phyloP scores from a whole-genome alignment of 441 rosid species.

The Eutrema salsugineum region DNA sequence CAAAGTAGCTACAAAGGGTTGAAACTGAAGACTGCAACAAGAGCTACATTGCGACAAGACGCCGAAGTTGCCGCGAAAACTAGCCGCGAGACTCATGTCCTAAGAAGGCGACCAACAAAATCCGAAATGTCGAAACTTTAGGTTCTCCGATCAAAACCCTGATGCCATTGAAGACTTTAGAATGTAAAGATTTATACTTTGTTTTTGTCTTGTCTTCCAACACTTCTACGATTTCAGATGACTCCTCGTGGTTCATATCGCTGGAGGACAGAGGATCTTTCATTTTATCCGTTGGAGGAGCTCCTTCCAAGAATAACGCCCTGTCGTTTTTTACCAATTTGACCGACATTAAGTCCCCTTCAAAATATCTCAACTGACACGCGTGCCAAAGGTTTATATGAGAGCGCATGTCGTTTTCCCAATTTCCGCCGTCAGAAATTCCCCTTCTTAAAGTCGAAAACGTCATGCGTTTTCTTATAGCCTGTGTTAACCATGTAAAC shows the following conservation, averaged over 20 bases:
- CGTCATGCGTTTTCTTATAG: background rate
- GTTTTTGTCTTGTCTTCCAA: background rate
- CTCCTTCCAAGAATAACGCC: conserved; percentile 22
- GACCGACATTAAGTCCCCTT: background rate
- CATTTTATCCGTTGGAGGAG: conserved; percentile 36
- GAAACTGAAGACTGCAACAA: conserved; percentile 48
- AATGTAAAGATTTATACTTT: background rate
- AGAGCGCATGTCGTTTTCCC: background rate
- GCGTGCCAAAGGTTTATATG: background rate
- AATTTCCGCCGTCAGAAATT: background rate
- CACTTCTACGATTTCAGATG: background rate
- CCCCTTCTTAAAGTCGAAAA: background rate
- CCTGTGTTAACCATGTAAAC: background rate
- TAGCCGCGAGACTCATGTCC: conserved; percentile 54
- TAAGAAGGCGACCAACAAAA: background rate
- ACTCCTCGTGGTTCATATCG: conserved; percentile 28
- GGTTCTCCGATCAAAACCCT: conserved; percentile 26
- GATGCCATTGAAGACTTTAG: conserved; percentile 26
- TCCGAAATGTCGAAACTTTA: background rate
- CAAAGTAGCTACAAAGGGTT: conserved; percentile 46
- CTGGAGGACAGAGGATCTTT: conserved; percentile 20
- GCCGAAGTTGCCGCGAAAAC: conserved; percentile 49
- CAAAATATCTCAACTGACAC: conserved; percentile 2
- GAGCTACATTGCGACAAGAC: conserved; percentile 48
- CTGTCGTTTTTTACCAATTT: background rate